Evolutionary conservation across 1,284 basidiomycete species (phyloP), one percentile per base, ranked within the genome.

Genomic region (Volvariella surrecta): DNA sequence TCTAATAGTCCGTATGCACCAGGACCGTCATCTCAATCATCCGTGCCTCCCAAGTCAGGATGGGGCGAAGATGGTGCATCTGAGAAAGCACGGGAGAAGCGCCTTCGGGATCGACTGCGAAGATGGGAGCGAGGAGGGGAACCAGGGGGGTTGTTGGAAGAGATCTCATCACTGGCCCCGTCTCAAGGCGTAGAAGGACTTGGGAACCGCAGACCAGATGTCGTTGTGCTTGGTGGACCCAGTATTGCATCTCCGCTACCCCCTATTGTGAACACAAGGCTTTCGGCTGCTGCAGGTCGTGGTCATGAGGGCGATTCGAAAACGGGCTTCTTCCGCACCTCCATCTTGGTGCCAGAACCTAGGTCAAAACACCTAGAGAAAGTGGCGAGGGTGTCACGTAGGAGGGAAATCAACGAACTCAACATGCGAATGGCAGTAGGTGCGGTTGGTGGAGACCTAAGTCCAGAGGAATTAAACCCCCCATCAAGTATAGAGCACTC

Each of bases 401-500:
- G 89, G 43, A 68, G 77, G 44, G 79, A 88, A 50, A 76, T 89
- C 48, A 92, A 90, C 56, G 78, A 86, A 51, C 61, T 90, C 35
- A 80, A 78, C 0, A 80, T 88, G 69, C 73, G 82, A 18, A 86
- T 89, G 74, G 89, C 78, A 6, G 68, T 91, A 18, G 79, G 82
- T 21, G 72, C 75, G 2, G 70, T 89, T 9, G 89, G 89, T 8
- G 88, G 86, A 55, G 31, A 48, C 54, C 42, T 58, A 62, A 19
- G 54, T 56, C 16, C 52, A 54, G 10, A 52, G 28, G 32, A 24
- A 4, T 4, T 28, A 11, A 37, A 45, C 16, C 11, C 32, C 4
- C 35, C 35, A 34, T 39, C 30, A 28, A 35, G 37, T 7, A 17
- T 24, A 17, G 24, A 44, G 35, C 32, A 43, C 19, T 50, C 48